Base-by-base conservation (phyloP, 2,329 filamentous ascomycete genomes). In the Acarospora socialis region DNA sequence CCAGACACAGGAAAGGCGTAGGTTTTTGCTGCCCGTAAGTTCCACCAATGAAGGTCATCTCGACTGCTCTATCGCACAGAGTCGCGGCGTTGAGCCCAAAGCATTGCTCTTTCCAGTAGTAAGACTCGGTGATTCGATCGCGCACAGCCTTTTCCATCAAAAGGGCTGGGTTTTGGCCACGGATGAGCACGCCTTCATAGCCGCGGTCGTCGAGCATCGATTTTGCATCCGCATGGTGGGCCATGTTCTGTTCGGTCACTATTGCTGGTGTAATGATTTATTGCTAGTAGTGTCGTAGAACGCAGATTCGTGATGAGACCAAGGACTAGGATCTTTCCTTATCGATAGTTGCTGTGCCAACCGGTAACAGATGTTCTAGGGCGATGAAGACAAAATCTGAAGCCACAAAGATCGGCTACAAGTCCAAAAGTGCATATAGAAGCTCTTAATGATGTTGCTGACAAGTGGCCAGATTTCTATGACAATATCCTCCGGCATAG, bases 91-190 rank as follows among this genome's bases (percentile, higher is more conserved):
- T 98, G 43, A 98, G 68, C 24, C 81, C 90, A 58, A 95, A 98
- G 55, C 90, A 94, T 61, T 94, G 86, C 59, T 95, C 90, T 57
- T 94, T 94, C 80, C 84, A 98, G 63, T 93, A 98, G 60, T 93
- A 92, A 32, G 76, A 82, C 51, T 93, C 84, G 45, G 86, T 75
- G 56, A 98, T 94, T 51, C 90, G 84, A 59, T 98, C 90, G 51
- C 81, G 81, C 43, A 94, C 83, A 23, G 84, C 80, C 55, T 92
- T 93, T 57, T 95, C 87, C 68, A 95, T 81, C 38, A 95, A 81
- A 4, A 81, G 86, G n/a, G 84, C 81, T 1, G 87, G 87, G 60
- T 94, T 94, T 49, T 92, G 78, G 38, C 84, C 84, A 53, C 87
- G 84, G 41, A 90, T 77, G 14, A 92, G 70, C 21, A 74, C 59